Base-by-base conservation (phyloP, 108 stramenopile species). In the Bacterosira constricta region DNA sequence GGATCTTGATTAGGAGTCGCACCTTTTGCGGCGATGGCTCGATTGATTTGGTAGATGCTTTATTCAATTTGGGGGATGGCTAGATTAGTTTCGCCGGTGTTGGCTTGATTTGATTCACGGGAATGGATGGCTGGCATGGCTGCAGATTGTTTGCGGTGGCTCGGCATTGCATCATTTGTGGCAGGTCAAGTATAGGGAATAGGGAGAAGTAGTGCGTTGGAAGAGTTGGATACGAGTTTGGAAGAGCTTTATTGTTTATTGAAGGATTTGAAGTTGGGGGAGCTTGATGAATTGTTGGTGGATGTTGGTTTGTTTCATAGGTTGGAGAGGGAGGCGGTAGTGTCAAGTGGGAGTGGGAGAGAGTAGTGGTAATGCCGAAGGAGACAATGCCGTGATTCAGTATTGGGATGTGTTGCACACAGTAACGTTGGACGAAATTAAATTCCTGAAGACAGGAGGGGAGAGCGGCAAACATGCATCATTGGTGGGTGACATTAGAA, bases 121-220 rank as follows among this genome's bases (percentile, higher is more conserved):
- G n/a, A n/a, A n/a, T n/a, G n/a, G n/a, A n/a, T n/a, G n/a, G n/a
- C n/a, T n/a, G n/a, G n/a, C n/a, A n/a, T n/a, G n/a, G n/a, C n/a
- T n/a, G n/a, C n/a, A n/a, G n/a, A n/a, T n/a, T n/a, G n/a, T n/a
- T n/a, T n/a, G n/a, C n/a, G n/a, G n/a, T n/a, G n/a, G n/a, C n/a
- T n/a, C n/a, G n/a, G n/a, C n/a, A n/a, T n/a, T n/a, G n/a, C n/a
- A n/a, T n/a, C n/a, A n/a, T n/a, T n/a, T n/a, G n/a, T n/a, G n/a
- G n/a, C n/a, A n/a, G 25, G 89, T 94, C 49, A 94, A 94, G 61
- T 94, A 94, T 66, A 82, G 87, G 50, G 93, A 94, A 69, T 82
- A 84, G 34, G n/a, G n/a, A n/a, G n/a, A n/a, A 90, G 91, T 78
- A 90, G 89, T 71, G 90, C 90, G 0, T 54, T 95, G 58, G 82